phyloP scores from a whole-genome alignment of 192 early-diverging fungal species.

The Coemansia sp. region DNA sequence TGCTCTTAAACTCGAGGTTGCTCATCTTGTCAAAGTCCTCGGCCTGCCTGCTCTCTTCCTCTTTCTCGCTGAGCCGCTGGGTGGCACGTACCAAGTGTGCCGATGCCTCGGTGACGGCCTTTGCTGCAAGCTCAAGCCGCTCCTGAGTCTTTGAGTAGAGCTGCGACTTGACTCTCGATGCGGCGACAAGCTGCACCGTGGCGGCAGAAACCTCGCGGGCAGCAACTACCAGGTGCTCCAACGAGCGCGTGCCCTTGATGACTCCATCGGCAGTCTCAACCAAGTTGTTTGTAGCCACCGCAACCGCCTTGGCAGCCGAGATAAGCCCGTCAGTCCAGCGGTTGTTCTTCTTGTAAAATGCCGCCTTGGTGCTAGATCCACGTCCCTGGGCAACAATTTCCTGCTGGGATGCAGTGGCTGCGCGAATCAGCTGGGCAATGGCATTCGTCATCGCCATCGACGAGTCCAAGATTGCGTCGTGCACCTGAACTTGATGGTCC shows the following conservation, averaged over 20 bases:
- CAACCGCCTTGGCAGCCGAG: constrained; percentile 93
- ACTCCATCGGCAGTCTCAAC: constrained; percentile 97
- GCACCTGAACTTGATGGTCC: constrained; percentile 83
- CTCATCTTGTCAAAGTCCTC: constrained; percentile 77
- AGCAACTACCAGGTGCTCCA: constrained; percentile 97
- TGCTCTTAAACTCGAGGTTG: constrained; percentile 91
- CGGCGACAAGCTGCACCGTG: constrained; percentile 95
- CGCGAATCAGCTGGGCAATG: constrained; percentile 90
- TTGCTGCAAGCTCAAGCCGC: constrained; percentile 90
- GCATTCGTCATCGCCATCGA: constrained; percentile 94
- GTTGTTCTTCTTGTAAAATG: constrained; percentile 99
- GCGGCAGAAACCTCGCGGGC: constrained; percentile 95
- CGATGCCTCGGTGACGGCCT: constrained; percentile 90
- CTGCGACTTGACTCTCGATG: constrained; percentile 92
- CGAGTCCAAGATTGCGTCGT: constrained; percentile 85
- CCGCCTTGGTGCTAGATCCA: constrained; percentile 74
- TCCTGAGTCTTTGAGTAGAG: constrained; percentile 93
- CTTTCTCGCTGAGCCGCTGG: constrained; percentile 76
- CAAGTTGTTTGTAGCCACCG: constrained; percentile 87
- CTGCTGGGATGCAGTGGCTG: constrained; percentile 93
- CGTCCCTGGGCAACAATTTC: constrained; percentile 96
- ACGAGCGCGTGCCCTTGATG: constrained; percentile 82
- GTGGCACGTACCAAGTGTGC: constrained; percentile 91
- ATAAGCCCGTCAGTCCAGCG: constrained; percentile 99
- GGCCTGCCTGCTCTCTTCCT: constrained; percentile 59